Percentiles rank a stretch among this genome's conserved stretches.
phyloP scores from a whole-genome alignment of 768 basidiomycete genomes.

The Lyophyllum decastes region DNA sequence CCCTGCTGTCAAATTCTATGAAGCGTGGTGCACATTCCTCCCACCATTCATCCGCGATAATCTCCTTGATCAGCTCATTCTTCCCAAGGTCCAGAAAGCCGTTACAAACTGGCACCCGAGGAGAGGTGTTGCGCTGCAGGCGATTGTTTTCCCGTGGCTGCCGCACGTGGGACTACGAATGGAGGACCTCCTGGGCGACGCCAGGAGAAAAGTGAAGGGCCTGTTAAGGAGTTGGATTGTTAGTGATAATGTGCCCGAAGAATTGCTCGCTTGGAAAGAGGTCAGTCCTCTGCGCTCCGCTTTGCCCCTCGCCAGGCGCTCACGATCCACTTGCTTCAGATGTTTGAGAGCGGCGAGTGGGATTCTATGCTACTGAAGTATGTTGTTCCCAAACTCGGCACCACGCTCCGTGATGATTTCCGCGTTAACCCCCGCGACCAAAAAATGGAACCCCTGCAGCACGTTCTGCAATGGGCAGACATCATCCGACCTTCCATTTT shows the following conservation, averaged over 20 bases:
- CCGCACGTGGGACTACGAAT: constrained; percentile 82
- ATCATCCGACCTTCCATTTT: constrained; percentile 78
- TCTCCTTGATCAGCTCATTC: constrained; percentile 90
- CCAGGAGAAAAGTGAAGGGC: constrained; percentile 81
- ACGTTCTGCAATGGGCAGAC: constrained; percentile 75
- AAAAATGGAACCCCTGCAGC: constrained; percentile 78
- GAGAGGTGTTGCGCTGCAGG: constrained; percentile 63
- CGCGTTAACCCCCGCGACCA: constrained; percentile 89
- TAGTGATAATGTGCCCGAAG: constrained; percentile 72
- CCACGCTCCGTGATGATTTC: constrained; percentile 81
- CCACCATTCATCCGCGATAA: constrained; percentile 94
- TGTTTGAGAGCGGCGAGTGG: constrained; percentile 85
- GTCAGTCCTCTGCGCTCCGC: constrained; percentile 40
- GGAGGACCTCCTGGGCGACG: constrained; percentile 85
- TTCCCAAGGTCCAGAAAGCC: constrained; percentile 88
- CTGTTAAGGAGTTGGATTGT: constrained; percentile 75
- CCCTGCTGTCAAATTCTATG: constrained; percentile 81
- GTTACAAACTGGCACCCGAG: constrained; percentile 82
- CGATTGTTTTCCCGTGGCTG: constrained; percentile 94
- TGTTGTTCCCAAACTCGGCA: constrained; percentile 88
- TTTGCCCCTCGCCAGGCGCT: constrained; percentile 1
- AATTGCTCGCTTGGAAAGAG: constrained; percentile 80
- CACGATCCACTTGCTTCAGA: constrained; percentile 35
- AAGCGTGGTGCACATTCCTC: constrained; percentile 85
- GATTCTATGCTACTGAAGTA: constrained; percentile 89